phyloP scores from a whole-genome alignment of 2,329 filamentous ascomycete species.

The Dryadomyces sulphureus region DNA sequence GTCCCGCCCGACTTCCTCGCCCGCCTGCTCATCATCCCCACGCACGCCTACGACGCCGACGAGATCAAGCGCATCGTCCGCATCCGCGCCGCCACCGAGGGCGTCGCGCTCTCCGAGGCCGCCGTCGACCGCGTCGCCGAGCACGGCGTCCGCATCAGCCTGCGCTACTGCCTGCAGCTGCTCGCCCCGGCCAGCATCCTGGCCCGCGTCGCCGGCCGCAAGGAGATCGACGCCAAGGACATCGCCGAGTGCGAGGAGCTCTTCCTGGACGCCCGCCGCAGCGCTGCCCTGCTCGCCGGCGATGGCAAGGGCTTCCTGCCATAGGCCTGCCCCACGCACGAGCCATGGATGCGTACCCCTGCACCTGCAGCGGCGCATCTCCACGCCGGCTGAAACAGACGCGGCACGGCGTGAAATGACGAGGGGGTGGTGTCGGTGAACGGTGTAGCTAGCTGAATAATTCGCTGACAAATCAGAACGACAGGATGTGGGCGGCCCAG shows the following conservation, averaged over 20 bases:
- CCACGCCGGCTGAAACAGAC: too few species aligned
- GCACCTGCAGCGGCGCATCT: too few species aligned
- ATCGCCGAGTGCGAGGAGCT: slow-evolving; percentile 70
- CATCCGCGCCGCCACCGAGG: slow-evolving; percentile 70
- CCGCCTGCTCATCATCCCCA: slow-evolving; percentile 90
- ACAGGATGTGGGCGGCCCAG: too few species aligned
- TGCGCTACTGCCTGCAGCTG: slow-evolving; percentile 87
- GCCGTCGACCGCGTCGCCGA: slow-evolving; percentile 78
- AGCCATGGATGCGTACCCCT: not conserved
- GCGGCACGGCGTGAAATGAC: too few species aligned
- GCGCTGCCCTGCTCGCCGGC: slow-evolving; percentile 51
- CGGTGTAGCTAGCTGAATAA: too few species aligned
- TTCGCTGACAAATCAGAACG: too few species aligned
- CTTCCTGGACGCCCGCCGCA: slow-evolving; percentile 70
- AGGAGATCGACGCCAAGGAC: slow-evolving; percentile 63
- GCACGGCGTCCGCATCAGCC: slow-evolving; percentile 75
- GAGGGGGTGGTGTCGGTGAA: too few species aligned
- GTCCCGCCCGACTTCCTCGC: slow-evolving; percentile 88
- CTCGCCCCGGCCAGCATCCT: slow-evolving; percentile 81
- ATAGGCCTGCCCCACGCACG: too few species aligned
- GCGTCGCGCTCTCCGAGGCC: slow-evolving; percentile 61
- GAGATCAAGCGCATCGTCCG: slow-evolving; percentile 90
- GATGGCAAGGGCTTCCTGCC: slow-evolving; percentile 52
- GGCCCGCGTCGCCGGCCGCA: slow-evolving; percentile 66
- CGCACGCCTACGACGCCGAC: slow-evolving; percentile 70